Evolutionary conservation across 345 rosid genomes (phyloP).

Genomic region (Ricinus communis): DNA sequence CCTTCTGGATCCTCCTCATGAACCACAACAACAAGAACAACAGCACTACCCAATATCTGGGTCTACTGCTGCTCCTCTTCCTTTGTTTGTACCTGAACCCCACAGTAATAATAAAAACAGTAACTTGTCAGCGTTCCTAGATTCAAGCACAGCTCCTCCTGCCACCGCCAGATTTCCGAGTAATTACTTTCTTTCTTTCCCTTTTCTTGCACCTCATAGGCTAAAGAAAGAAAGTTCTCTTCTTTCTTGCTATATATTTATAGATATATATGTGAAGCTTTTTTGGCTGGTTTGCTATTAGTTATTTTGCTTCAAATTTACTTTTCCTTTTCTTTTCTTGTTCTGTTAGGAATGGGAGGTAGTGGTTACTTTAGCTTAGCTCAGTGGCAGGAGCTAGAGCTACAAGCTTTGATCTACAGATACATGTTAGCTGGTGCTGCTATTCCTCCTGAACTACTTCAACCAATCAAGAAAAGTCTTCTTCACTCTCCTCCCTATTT

Average conservation of each 20-base stretch:
- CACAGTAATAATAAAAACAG: slow-evolving; percentile 46
- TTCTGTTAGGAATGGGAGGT: slow-evolving; percentile 56
- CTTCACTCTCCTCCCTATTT: slow-evolving; percentile 61
- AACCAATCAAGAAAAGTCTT: slow-evolving; percentile 80
- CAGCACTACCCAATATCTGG: slow-evolving; percentile 39
- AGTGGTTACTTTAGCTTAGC: slow-evolving; percentile 59
- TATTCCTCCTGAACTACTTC: slow-evolving; percentile 87
- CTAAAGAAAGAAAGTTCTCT: too few relatives aligned
- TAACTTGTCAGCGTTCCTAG: slow-evolving; percentile 53
- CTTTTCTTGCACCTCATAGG: slow-evolving; percentile 3
- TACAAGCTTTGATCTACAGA: slow-evolving; percentile 91
- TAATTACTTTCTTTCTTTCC: slow-evolving; percentile 20
- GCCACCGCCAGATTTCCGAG: slow-evolving; percentile 49
- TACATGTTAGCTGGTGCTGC: slow-evolving; percentile 86
- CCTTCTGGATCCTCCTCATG: slow-evolving; percentile 37
- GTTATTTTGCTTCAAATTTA: background rate
- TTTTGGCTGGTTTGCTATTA: too few relatives aligned
- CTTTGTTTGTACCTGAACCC: slow-evolving; percentile 72
- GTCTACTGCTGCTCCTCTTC: slow-evolving; percentile 55
- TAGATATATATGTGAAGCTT: too few relatives aligned
- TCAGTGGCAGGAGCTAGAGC: slow-evolving; percentile 94
- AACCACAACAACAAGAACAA: slow-evolving; percentile 13
- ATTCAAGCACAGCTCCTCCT: slow-evolving; percentile 29
- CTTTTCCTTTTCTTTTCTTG: background rate
- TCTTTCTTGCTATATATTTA: too few relatives aligned